phyloP scores from a whole-genome alignment of 2,329 filamentous ascomycete genomes.

The Xylaria sp. region DNA sequence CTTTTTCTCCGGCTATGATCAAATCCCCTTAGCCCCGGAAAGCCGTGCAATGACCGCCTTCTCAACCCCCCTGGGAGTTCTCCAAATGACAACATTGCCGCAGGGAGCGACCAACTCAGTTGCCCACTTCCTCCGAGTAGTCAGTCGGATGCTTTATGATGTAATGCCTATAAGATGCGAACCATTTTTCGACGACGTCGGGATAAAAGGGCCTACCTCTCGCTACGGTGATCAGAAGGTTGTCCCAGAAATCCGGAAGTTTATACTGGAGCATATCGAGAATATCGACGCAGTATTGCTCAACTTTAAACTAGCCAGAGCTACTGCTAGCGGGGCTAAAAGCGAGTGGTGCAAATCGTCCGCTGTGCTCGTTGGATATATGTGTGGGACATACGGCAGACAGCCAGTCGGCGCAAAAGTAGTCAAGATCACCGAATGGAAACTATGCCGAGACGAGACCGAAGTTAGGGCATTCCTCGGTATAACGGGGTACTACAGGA shows the following conservation, averaged over 20 bases:
- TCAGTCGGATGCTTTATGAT: not conserved
- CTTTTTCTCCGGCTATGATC: not conserved
- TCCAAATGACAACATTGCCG: not conserved
- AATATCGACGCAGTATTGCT: not conserved
- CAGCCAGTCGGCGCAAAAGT: not conserved
- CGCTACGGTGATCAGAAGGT: not conserved
- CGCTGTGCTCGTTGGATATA: not conserved
- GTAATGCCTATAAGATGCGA: not conserved
- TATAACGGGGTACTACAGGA: not conserved
- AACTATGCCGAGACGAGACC: not conserved
- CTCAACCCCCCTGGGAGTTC: not conserved
- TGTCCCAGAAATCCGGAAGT: no score
- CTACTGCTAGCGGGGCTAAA: not conserved
- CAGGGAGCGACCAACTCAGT: not conserved
- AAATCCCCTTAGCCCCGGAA: not conserved
- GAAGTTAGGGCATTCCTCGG: not conserved
- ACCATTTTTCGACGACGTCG: not conserved
- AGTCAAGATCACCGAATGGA: not conserved
- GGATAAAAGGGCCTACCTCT: not conserved
- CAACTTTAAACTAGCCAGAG: not conserved
- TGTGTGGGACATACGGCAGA: not conserved
- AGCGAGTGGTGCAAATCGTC: not conserved
- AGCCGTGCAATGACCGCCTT: not conserved
- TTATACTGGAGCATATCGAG: not conserved
- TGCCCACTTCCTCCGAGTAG: not conserved